Percentiles rank a stretch among this genome's conserved stretches.
These are phyloP conservation scores for Hortaea sp. DNA, from an alignment of 2,329 filamentous ascomycete genomes.

Conservation along the genomic window DNA sequence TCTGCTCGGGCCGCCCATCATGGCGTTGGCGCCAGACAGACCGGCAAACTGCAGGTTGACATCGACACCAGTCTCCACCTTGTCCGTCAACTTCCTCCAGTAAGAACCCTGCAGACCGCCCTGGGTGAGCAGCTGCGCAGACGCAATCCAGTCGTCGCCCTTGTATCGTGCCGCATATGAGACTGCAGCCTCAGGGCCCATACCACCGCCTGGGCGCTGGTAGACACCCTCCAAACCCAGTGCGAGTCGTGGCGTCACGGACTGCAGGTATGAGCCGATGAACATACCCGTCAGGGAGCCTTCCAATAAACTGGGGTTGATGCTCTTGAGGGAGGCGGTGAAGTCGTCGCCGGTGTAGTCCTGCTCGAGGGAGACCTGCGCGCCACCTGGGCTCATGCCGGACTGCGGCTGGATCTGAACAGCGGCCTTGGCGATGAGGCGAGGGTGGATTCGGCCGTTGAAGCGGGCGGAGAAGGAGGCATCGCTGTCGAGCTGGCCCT, in stretches of 20 bases:
- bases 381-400: slow-evolving; percentile 49
- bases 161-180: slow-evolving; percentile 92
- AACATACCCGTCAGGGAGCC: slow-evolving; percentile 90
- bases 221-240: slow-evolving; percentile 88
- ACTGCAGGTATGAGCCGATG: slow-evolving; percentile 91
- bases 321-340: slow-evolving; percentile 80
- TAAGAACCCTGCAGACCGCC: slow-evolving; percentile 84
- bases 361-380: slow-evolving; percentile 88
- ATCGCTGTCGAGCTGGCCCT: slow-evolving; percentile 92
- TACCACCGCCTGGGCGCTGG: slow-evolving; percentile 74
- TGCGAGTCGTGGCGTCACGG: slow-evolving; percentile 74
- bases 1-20: slow-evolving; percentile 67
- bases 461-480: slow-evolving; percentile 77
- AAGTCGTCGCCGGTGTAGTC: slow-evolving; percentile 94
- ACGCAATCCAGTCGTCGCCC: slow-evolving; percentile 83
- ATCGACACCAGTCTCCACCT: slow-evolving; percentile 92
- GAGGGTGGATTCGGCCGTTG: slow-evolving; percentile 80
- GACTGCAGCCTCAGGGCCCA: slow-evolving; percentile 81
- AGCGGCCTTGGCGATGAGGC: slow-evolving; percentile 76
- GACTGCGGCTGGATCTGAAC: slow-evolving; percentile 63
- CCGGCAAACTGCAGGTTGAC: slow-evolving; percentile 74
- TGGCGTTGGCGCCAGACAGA: slow-evolving; percentile 46
- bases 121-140: slow-evolving; percentile 78
- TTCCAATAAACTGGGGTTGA: slow-evolving; percentile 91
- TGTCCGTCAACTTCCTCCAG: slow-evolving; percentile 87